Base-by-base conservation (phyloP, 768 basidiomycete genomes). In the Lentinula guzmanii region DNA sequence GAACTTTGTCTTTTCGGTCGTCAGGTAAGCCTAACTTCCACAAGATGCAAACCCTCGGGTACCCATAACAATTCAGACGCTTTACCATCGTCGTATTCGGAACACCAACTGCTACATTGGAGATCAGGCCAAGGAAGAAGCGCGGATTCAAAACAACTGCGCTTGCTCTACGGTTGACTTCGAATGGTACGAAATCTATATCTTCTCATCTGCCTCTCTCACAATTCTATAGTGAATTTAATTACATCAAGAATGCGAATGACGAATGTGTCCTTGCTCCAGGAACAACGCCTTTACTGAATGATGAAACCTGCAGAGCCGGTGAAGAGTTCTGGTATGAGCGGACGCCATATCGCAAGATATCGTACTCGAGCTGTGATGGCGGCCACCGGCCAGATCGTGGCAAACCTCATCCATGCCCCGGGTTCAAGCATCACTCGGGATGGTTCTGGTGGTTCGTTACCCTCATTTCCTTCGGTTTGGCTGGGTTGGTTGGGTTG, bases 1-100 rank as follows among this genome's bases (percentile, higher is more conserved):
- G 95, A 98, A 69, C 77, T 78, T 7, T 99, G 97, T 74, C 75
- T 98, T 31, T 99, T 98, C 65, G 97, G 97, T 21, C 83, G 90
- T 62, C 91, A 93, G 82, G 93, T 92, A 56, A 62, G 5, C 13
- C 31, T 21, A 33, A 24, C 8, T 50, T 16, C n/a, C 65, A 39
- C n/a, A 58, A 37, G 54, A 21, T 39, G 18, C 16, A 62, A 48
- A n/a, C 33, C 35, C 28, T 52, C 31, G 24, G 59, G 52, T 58
- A 16, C 11, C 28, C 51, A 15, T 45, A 10, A 4, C 6, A 41
- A 5, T 61, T 4, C 63, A 95, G 94, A 93, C 90, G 0, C 76
- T 91, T n/a, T 98, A 95, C 70, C 91, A 95, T 70, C 91, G 97
- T 11, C 86, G 96, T 18, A 79, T 82, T 35, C 85, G 96, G 5